Evolutionary conservation across 306 rosid species (phyloP), one percentile per base, ranked within the genome.

Genomic region (Oemleria cerasiformis): DNA sequence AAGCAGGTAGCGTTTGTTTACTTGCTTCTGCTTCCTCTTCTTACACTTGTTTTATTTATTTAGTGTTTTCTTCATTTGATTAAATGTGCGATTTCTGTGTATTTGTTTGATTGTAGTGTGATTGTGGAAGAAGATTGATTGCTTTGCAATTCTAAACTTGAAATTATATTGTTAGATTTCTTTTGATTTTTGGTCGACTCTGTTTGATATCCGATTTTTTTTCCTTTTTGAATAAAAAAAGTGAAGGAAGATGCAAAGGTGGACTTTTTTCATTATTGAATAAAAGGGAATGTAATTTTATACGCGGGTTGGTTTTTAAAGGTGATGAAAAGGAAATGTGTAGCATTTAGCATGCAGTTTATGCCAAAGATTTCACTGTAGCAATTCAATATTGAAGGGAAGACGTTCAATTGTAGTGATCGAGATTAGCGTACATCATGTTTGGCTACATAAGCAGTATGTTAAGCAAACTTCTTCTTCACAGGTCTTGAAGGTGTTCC

Each of bases 401-500:
- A 42, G 2, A 9, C 2, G 58, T 7, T 53, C 8, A 19, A 53
- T n/a, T 25, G 16, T 15, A 59, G 40, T 1, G 64, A 59, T 21
- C 17, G 4, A 56, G 61, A 56, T 11, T 30, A 16, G 2, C 12
- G 20, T 38, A 44, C n/a, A n/a, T 4, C 42, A 6, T 20, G 8
- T 23, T 42, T 56, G 74, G 20, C 30, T 20, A 42, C 30, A 11
- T 51, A 51, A 34, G 63, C 47, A 42, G 17, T 40, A 25, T 25
- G 14, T 63, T 51, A 47, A 38, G 73, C 40, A 14, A 59, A 25
- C 51, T 44, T 71, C 38, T 73, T 70, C 17, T 72, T 81, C 8
- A 66, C 90, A 95, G 96, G 96, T 95, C 43, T 88, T 95, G 80
- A 88, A 91, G 84, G 97, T 83, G 25, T 88, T 58, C 77, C 96